These are phyloP conservation scores for Limonium bicolor DNA, from an alignment of 148 eudicot genomes.

Conservation along the genomic window DNA sequence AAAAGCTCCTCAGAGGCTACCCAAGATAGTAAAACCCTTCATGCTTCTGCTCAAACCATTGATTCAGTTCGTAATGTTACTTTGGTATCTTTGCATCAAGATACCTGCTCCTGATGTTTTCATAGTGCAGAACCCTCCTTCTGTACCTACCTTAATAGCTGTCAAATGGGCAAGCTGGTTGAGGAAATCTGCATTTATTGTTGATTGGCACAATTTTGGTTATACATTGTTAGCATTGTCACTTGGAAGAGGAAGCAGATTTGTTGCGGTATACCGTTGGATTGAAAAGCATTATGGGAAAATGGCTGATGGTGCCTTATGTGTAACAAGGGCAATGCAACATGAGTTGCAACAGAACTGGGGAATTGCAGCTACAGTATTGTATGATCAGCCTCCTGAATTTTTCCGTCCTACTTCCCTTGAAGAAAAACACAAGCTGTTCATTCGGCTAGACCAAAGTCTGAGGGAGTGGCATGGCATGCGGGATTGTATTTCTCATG, in stretches of 20 bases:
- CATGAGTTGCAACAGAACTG: slow-evolving; percentile 90
- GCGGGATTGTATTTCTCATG: slow-evolving; percentile 61
- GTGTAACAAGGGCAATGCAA: slow-evolving; percentile 96
- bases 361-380: slow-evolving; percentile 76
- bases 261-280: slow-evolving; percentile 80
- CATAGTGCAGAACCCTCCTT: slow-evolving; percentile 95
- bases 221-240: slow-evolving; percentile 79
- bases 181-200: slow-evolving; percentile 53
- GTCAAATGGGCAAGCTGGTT: slow-evolving; percentile 95
- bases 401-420: slow-evolving; percentile 74
- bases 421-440: slow-evolving; percentile 82
- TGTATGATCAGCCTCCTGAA: slow-evolving; percentile 97
- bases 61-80: slow-evolving; percentile 63
- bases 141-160: slow-evolving; percentile 82
- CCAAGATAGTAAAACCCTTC: slow-evolving; percentile 43
- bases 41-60: slow-evolving; percentile 74
- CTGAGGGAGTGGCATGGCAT: slow-evolving; percentile 34
- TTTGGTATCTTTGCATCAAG: slow-evolving; percentile 82
- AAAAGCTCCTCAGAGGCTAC: slow-evolving; percentile 30
- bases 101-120: slow-evolving; percentile 86
- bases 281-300: slow-evolving; percentile 80
- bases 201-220: slow-evolving; percentile 99
- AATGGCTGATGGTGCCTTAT: slow-evolving; percentile 85
- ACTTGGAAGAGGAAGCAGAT: slow-evolving; percentile 78
- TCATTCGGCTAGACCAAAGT: slow-evolving; percentile 43